Percentiles rank a stretch among this genome's conserved stretches.
phyloP scores from a whole-genome alignment of 2,329 filamentous ascomycete genomes.

The Aspergillus sp. region DNA sequence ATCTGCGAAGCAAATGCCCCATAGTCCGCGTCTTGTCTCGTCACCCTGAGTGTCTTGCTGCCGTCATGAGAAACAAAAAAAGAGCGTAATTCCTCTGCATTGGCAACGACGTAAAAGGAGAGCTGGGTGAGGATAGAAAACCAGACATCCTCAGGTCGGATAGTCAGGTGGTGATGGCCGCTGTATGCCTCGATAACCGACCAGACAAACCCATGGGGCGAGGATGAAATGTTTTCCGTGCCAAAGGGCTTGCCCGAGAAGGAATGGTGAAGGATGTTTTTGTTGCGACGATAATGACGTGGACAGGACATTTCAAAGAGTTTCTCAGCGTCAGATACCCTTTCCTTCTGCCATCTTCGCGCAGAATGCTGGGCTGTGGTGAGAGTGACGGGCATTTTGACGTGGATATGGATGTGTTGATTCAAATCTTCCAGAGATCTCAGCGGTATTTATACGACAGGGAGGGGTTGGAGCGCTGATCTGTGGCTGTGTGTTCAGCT shows the following conservation, averaged over 20 bases:
- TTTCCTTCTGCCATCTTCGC: not conserved
- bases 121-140: constrained; percentile 48
- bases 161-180: constrained; percentile 38
- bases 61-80: constrained; percentile 42
- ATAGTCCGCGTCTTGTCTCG: constrained; percentile 4
- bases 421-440: too few relatives aligned
- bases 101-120: constrained; percentile 42
- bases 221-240: constrained; percentile 1
- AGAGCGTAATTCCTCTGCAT: constrained; percentile 42
- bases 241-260: not conserved
- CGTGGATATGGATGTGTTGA: too few relatives aligned
- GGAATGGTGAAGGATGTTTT: not conserved
- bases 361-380: not conserved
- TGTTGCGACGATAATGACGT: not conserved
- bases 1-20: constrained; percentile 33
- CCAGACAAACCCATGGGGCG: constrained; percentile 9
- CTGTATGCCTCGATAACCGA: constrained; percentile 8
- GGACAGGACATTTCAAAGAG: not conserved
- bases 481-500: too few relatives aligned
- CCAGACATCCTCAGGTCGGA: constrained; percentile 53
- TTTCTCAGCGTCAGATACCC: not conserved
- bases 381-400: constrained; percentile 3
- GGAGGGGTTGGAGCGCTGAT: too few relatives aligned
- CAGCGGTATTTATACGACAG: too few relatives aligned
- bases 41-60: constrained; percentile 37